Conservation (phyloP, 169 alveolate species). For the Plasmodium fragile region DNA sequence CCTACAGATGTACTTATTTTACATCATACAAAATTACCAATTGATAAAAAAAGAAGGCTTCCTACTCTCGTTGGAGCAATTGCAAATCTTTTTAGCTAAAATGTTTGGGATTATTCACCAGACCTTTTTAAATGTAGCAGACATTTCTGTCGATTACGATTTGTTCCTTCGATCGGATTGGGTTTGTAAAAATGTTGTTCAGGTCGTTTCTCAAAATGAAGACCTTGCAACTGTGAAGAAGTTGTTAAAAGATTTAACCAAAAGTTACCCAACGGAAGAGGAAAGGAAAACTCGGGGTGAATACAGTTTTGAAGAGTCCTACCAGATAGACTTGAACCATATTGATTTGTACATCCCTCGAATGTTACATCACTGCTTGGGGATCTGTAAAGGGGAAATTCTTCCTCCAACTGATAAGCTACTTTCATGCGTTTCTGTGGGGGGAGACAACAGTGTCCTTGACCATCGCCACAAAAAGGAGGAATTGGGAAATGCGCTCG, state of each 20-base stretch:
- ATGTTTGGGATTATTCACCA: constrained; percentile 25
- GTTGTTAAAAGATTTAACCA: constrained; percentile 23
- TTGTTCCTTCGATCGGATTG: constrained; percentile 48
- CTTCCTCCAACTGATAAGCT: neutral
- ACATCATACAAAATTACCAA: constrained; percentile 20
- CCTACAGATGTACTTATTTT: constrained; percentile 71
- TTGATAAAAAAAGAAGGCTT: constrained; percentile 19
- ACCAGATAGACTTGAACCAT: constrained; percentile 49
- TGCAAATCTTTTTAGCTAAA: constrained; percentile 50
- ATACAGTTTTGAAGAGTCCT: constrained; percentile 35
- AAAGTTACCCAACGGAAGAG: constrained; percentile 22
- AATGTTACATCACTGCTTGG: constrained; percentile 16
- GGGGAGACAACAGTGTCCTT: neutral
- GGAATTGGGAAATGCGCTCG: neutral
- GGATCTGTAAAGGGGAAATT: neutral
- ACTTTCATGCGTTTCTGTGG: neutral
- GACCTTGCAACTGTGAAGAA: constrained; percentile 18
- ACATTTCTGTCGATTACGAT: constrained; percentile 34
- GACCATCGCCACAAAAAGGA: neutral
- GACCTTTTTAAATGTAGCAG: constrained; percentile 37
- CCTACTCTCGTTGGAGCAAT: neutral
- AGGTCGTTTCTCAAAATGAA: constrained; percentile 41
- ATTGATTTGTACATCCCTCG: constrained; percentile 14
- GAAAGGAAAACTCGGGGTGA: constrained; percentile 16
- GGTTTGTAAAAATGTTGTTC: constrained; percentile 23